These are phyloP conservation scores for Malassezia arunalokei DNA, from an alignment of 1,284 basidiomycete genomes.

Conservation along the genomic window DNA sequence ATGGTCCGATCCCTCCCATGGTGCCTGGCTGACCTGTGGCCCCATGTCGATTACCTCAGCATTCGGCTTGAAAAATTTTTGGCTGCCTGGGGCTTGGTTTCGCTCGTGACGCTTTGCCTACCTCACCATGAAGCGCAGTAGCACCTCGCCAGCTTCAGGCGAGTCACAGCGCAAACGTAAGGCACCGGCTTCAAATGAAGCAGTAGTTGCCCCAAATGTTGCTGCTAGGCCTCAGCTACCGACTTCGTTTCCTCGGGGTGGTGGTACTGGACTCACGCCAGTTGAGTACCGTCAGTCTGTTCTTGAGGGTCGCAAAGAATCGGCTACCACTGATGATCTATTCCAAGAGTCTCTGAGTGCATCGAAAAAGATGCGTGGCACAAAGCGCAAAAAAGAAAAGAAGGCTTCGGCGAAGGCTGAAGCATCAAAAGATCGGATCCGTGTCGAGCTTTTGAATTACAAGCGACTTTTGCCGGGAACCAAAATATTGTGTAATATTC, in stretches of 20 bases:
- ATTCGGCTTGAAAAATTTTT: background rate
- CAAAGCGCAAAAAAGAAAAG: constrained; percentile 18
- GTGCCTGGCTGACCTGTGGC: no score
- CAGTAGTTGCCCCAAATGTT: constrained; percentile 14
- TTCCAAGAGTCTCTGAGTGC: constrained; percentile 49
- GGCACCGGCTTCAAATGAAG: background rate
- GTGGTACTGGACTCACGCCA: constrained; percentile 62
- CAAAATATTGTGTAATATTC: constrained; percentile 72
- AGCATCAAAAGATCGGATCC: constrained; percentile 46
- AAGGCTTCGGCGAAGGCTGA: constrained; percentile 24
- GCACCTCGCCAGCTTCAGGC: background rate
- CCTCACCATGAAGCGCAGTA: constrained; percentile 3
- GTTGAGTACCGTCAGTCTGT: constrained; percentile 77
- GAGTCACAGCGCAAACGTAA: background rate
- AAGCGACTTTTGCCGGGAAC: constrained; percentile 79
- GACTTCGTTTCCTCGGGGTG: constrained; percentile 85
- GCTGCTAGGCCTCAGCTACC: constrained; percentile 51
- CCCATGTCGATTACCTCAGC: background rate
- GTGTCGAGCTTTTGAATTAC: constrained; percentile 87
- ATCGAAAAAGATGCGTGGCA: background rate
- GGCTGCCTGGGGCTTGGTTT: background rate
- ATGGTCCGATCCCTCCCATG: no score
- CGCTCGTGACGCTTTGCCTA: background rate
- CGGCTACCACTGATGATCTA: constrained; percentile 58
- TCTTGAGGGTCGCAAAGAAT: constrained; percentile 72